Evolutionary conservation across 1,284 basidiomycete species (phyloP).

Genomic region (Melampsora occidentalis): DNA sequence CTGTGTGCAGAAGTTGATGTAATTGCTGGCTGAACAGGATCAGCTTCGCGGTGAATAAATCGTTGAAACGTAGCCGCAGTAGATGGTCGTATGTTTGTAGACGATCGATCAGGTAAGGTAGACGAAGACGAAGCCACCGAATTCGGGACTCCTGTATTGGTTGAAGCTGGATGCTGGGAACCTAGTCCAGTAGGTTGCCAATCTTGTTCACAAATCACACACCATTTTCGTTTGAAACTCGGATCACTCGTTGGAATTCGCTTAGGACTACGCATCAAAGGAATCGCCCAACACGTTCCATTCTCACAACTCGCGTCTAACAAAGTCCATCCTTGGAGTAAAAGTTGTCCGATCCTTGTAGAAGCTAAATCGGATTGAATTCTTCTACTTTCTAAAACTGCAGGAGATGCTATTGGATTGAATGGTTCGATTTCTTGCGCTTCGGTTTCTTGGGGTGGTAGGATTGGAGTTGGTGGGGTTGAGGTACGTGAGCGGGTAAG

Average conservation of each 20-base stretch:
- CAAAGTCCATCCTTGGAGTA: constrained; percentile 5
- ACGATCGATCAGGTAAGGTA: neutral
- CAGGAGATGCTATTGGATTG: neutral
- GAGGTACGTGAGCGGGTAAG: neutral
- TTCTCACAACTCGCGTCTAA: neutral
- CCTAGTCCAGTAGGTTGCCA: neutral
- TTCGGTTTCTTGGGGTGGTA: neutral
- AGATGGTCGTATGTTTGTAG: neutral
- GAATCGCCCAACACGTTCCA: neutral
- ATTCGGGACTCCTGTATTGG: neutral
- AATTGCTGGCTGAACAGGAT: neutral
- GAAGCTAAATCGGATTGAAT: constrained; percentile 17
- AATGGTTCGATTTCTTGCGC: neutral
- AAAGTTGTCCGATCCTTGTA: neutral
- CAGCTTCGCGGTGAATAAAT: too few relatives aligned
- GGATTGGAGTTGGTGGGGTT: neutral
- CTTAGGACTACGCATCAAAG: constrained; percentile 16
- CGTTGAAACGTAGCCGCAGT: too few relatives aligned
- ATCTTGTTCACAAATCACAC: constrained; percentile 25
- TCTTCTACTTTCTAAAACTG: neutral
- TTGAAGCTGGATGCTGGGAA: neutral
- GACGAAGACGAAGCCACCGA: neutral
- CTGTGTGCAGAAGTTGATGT: neutral
- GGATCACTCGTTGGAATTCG: neutral
- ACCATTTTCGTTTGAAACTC: constrained; percentile 10